A percentile compares a stretch with the other conserved stretches of the same genome.
These are phyloP conservation scores for Vanilla planifolia DNA, from an alignment of 106 monocot species.

Conservation along the genomic window DNA sequence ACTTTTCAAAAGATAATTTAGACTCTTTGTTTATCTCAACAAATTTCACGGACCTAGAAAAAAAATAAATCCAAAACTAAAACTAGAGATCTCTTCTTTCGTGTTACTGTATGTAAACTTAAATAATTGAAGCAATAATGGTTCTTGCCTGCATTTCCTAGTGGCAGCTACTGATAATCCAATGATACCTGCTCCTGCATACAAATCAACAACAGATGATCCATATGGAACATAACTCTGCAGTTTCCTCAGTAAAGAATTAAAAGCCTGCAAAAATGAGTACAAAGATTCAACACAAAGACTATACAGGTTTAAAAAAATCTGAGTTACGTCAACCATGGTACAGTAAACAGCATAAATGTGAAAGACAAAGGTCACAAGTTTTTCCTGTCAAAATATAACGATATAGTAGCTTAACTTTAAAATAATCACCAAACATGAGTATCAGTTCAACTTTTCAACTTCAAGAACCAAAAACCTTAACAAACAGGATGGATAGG, in stretches of 20 bases:
- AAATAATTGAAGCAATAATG: neutral
- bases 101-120: neutral
- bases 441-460: too few relatives aligned
- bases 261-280: slow-evolving; percentile 63
- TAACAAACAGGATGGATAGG: too few relatives aligned
- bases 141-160: slow-evolving; percentile 85
- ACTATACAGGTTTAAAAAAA: neutral
- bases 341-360: neutral
- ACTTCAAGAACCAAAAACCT: too few relatives aligned
- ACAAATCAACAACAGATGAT: slow-evolving; percentile 94
- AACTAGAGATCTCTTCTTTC: neutral
- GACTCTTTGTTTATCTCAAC: slow-evolving; percentile 95
- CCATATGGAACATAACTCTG: slow-evolving; percentile 91
- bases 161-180: slow-evolving; percentile 79
- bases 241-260: slow-evolving; percentile 73
- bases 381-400: too few relatives aligned
- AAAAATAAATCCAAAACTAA: too few relatives aligned
- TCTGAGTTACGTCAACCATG: neutral
- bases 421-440: too few relatives aligned
- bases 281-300: neutral
- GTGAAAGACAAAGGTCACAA: too few relatives aligned
- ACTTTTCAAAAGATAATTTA: slow-evolving; percentile 85
- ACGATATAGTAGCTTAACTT: too few relatives aligned
- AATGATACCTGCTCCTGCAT: slow-evolving; percentile 88
- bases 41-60: slow-evolving; percentile 81